Evolutionary conservation across 2,329 filamentous ascomycete species (phyloP).

Genomic region (Aureobasidium mangrovei): DNA sequence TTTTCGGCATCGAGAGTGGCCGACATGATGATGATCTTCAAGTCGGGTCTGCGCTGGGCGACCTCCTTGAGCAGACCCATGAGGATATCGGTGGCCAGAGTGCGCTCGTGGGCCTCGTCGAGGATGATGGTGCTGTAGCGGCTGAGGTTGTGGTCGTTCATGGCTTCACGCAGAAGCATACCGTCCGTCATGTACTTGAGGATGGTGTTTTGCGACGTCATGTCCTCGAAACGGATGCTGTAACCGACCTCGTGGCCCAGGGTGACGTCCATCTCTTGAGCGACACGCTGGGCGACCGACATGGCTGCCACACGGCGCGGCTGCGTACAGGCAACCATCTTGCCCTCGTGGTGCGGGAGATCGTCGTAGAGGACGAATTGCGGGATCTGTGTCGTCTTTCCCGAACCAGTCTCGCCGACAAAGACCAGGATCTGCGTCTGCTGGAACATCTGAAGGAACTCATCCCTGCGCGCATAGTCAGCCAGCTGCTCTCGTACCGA

Average conservation of each 20-base stretch:
- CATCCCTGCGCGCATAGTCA: slow-evolving; percentile 49
- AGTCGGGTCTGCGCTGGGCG: slow-evolving; percentile 67
- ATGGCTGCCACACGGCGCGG: slow-evolving; percentile 96
- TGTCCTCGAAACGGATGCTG: slow-evolving; percentile 97
- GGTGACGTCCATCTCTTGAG: slow-evolving; percentile 88
- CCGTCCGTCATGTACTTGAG: slow-evolving; percentile 99
- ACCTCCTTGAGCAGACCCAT: slow-evolving; percentile 96
- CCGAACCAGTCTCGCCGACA: slow-evolving; percentile 97
- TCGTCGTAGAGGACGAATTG: slow-evolving; percentile 98
- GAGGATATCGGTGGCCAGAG: slow-evolving; percentile 90
- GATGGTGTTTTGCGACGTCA: slow-evolving; percentile 76
- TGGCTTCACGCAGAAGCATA: slow-evolving; percentile 93
- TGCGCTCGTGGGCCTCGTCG: slow-evolving; percentile 96
- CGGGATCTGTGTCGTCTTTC: slow-evolving; percentile 98
- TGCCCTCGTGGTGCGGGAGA: slow-evolving; percentile 72
- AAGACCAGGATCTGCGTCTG: slow-evolving; percentile 94
- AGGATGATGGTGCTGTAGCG: slow-evolving; percentile 97
- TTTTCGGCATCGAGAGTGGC: slow-evolving; percentile 96
- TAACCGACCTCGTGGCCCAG: slow-evolving; percentile 95
- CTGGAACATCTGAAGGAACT: slow-evolving; percentile 91
- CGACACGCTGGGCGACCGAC: slow-evolving; percentile 96
- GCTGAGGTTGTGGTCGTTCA: slow-evolving; percentile 85
- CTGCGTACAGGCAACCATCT: slow-evolving; percentile 95
- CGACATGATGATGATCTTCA: slow-evolving; percentile 99
- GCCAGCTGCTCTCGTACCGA: slow-evolving; percentile 3